Evolutionary conservation across 1,139 yeast species (phyloP).

Genomic region (Yamadazyma buinensis): DNA sequence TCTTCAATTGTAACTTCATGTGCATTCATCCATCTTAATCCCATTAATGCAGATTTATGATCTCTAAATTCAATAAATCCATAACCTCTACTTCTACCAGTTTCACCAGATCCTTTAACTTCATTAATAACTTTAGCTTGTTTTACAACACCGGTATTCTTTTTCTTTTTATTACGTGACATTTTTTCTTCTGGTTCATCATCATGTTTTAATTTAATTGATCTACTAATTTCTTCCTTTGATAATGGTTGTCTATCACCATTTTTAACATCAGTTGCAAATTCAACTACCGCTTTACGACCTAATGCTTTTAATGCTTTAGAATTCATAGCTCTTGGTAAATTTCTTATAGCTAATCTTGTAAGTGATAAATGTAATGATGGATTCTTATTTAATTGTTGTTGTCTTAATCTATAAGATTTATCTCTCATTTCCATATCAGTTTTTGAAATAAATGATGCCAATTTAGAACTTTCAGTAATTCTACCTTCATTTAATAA

Average conservation of each 20-base stretch:
- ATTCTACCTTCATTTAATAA: conserved; percentile 93
- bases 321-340: conserved; percentile 89
- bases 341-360: conserved; percentile 87
- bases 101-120: conserved; percentile 80
- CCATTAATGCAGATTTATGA: conserved; percentile 93
- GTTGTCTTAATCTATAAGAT: conserved; percentile 80
- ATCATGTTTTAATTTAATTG: conserved; percentile 58
- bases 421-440: conserved; percentile 89
- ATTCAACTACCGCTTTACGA: conserved; percentile 90
- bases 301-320: conserved; percentile 88
- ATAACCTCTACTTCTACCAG: conserved; percentile 93
- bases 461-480: conserved; percentile 74
- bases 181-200: conserved; percentile 46
- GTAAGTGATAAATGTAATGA: conserved; percentile 86
- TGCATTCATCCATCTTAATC: conserved; percentile 94
- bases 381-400: conserved; percentile 88
- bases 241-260: conserved; percentile 78
- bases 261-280: conserved; percentile 86
- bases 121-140: conserved; percentile 94
- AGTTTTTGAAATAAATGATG: conserved; percentile 59
- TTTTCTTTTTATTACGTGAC: conserved; percentile 54
- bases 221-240: conserved; percentile 83
- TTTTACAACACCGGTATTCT: conserved; percentile 82
- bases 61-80: conserved; percentile 94
- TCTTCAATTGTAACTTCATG: conserved; percentile 77